Conservation (phyloP, 1,139 yeast species). For the Taphrina deformans region DNA sequence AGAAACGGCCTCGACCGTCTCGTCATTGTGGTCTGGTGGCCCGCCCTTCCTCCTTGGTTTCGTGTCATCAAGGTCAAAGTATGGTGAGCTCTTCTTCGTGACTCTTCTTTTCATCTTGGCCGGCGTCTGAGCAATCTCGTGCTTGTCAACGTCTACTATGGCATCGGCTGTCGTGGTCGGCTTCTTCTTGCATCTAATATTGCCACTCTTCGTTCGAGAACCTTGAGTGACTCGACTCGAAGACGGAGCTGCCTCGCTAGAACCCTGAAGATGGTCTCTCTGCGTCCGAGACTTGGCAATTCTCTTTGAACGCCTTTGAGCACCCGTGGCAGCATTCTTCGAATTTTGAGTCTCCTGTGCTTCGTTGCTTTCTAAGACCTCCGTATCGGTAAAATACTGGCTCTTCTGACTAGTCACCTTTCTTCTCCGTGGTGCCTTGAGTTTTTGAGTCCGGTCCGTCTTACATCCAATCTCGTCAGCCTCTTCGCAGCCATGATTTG, state of each 20-base stretch:
- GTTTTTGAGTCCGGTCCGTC: too few species aligned
- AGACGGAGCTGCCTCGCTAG: too few species aligned
- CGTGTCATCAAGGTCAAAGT: neutral
- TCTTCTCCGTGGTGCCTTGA: neutral
- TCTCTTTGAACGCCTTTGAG: neutral
- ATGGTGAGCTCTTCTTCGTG: neutral
- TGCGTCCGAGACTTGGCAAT: neutral
- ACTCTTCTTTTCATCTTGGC: neutral
- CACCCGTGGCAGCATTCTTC: neutral
- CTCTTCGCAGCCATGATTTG: too few species aligned
- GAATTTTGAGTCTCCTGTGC: neutral
- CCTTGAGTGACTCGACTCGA: too few species aligned
- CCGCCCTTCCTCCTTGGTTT: neutral
- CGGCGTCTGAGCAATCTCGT: neutral
- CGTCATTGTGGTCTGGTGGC: neutral
- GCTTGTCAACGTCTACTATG: too few species aligned
- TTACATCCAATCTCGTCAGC: too few species aligned
- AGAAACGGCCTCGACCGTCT: neutral
- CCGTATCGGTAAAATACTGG: neutral
- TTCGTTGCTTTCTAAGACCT: neutral
- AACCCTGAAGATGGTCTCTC: too few species aligned
- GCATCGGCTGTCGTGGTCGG: too few species aligned
- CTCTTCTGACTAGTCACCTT: neutral
- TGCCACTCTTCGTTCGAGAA: too few species aligned
- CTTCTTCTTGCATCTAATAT: too few species aligned